These are phyloP conservation scores for Apostasia ramifera DNA, from an alignment of 106 monocot genomes.

Conservation along the genomic window DNA sequence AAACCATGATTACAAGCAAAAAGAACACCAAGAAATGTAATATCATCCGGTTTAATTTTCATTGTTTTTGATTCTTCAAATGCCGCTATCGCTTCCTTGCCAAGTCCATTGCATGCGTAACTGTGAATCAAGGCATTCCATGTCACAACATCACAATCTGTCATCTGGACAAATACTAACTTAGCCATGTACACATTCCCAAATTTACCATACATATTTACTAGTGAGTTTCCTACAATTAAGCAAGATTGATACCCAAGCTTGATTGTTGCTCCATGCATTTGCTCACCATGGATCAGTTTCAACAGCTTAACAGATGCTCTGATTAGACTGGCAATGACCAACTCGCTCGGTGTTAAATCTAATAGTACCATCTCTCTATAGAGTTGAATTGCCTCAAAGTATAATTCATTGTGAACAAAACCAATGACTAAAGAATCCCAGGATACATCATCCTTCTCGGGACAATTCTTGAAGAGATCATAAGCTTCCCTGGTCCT, in stretches of 20 bases:
- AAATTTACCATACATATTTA: constrained; percentile 54
- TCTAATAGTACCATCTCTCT: constrained; percentile 26
- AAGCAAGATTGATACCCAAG: constrained; percentile 21
- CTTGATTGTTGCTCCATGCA: constrained; percentile 35
- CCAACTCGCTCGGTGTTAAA: constrained; percentile 18
- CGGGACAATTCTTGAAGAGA: constrained; percentile 16
- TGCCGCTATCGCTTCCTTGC: constrained; percentile 24
- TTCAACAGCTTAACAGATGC: constrained; percentile 32
- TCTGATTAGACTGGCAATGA: constrained; percentile 35
- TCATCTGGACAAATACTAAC: constrained; percentile 30
- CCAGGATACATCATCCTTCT: constrained; percentile 24
- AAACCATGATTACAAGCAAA: constrained; percentile 44
- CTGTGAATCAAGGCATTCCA: constrained; percentile 65
- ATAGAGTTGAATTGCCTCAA: constrained; percentile 32
- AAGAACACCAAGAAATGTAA: constrained; percentile 57
- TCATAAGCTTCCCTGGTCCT: constrained; percentile 24
- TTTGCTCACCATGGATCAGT: constrained; percentile 26
- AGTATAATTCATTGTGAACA: constrained; percentile 16
- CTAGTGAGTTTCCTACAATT: constrained; percentile 42
- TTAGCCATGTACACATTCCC: constrained; percentile 32
- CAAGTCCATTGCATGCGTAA: constrained; percentile 46
- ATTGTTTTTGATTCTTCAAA: constrained; percentile 34
- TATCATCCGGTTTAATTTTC: constrained; percentile 32
- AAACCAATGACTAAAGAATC: constrained; percentile 22
- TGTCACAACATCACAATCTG: constrained; percentile 28